Evolutionary conservation across 768 basidiomycete species (phyloP).

Genomic region (Tulasnella sp.): DNA sequence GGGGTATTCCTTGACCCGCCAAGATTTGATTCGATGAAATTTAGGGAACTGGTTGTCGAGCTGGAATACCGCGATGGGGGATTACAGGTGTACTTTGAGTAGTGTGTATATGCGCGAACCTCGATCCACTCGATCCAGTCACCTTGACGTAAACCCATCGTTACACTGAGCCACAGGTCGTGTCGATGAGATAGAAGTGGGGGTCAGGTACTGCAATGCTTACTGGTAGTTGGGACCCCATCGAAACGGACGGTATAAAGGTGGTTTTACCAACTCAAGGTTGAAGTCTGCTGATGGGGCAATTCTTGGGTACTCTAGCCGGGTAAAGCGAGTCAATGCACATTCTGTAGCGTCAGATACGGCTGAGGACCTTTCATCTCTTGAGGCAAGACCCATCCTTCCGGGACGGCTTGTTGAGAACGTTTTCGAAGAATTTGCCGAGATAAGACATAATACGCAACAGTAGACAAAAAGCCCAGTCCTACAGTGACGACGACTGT

Average conservation of each 20-base stretch:
- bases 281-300: slow-evolving; percentile 8
- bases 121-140: slow-evolving; percentile 64
- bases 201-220: background rate
- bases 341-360: too few species aligned
- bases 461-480: too few species aligned
- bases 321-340: too few species aligned
- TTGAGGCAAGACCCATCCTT: too few species aligned
- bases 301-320: slow-evolving; percentile 15
- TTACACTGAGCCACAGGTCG: slow-evolving; percentile 38
- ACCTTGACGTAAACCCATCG: slow-evolving; percentile 59
- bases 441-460: too few species aligned
- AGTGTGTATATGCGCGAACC: slow-evolving; percentile 27
- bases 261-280: slow-evolving; percentile 18
- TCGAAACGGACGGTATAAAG: slow-evolving; percentile 22
- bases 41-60: slow-evolving; percentile 44
- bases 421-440: too few species aligned
- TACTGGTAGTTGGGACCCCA: slow-evolving; percentile 18
- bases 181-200: background rate
- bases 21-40: slow-evolving; percentile 39
- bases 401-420: too few species aligned
- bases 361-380: too few species aligned
- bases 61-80: slow-evolving; percentile 24
- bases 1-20: slow-evolving; percentile 42
- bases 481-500: too few species aligned
- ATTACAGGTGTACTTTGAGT: background rate